Conservation (phyloP, 1,284 basidiomycete species). For the Irpex lacteus region DNA sequence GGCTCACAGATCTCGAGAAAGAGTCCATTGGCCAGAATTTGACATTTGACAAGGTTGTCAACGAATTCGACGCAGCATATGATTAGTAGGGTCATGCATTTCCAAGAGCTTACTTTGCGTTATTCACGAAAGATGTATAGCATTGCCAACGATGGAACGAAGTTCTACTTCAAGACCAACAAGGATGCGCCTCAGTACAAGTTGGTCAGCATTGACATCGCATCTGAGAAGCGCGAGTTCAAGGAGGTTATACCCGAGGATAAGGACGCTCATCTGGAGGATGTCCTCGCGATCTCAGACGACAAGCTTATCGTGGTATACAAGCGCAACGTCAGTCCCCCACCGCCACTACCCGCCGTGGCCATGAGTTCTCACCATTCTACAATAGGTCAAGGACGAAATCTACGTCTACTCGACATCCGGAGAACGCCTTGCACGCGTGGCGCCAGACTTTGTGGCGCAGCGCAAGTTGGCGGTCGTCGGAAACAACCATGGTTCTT, state of each 20-base stretch:
- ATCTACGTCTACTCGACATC: slow-evolving; percentile 70
- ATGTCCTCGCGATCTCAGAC: slow-evolving; percentile 49
- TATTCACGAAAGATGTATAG: slow-evolving; percentile 32
- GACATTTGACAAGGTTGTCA: slow-evolving; percentile 66
- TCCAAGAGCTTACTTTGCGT: not conserved
- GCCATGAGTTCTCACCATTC: not conserved
- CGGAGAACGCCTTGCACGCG: slow-evolving; percentile 55
- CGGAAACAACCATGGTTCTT: slow-evolving; percentile 69
- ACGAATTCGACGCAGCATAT: slow-evolving; percentile 65
- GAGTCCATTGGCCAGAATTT: slow-evolving; percentile 61
- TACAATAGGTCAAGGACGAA: slow-evolving; percentile 72
- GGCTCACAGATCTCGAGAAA: slow-evolving; percentile 65
- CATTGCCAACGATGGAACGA: slow-evolving; percentile 64
- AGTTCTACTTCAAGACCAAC: slow-evolving; percentile 68
- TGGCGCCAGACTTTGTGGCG: slow-evolving; percentile 75
- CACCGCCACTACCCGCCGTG: slow-evolving; percentile 1
- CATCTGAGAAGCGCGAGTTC: slow-evolving; percentile 40
- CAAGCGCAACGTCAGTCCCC: slow-evolving; percentile 65
- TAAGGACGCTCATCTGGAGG: slow-evolving; percentile 57
- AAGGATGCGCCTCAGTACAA: slow-evolving; percentile 65
- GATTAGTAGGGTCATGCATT: slow-evolving; percentile 44
- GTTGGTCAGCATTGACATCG: slow-evolving; percentile 65
- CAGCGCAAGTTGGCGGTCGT: slow-evolving; percentile 52
- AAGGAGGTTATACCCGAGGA: slow-evolving; percentile 74
- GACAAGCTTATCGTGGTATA: slow-evolving; percentile 67